Percentiles rank a stretch among this genome's conserved stretches.
phyloP scores from a whole-genome alignment of 306 rosid species.

The Prunus davidiana region DNA sequence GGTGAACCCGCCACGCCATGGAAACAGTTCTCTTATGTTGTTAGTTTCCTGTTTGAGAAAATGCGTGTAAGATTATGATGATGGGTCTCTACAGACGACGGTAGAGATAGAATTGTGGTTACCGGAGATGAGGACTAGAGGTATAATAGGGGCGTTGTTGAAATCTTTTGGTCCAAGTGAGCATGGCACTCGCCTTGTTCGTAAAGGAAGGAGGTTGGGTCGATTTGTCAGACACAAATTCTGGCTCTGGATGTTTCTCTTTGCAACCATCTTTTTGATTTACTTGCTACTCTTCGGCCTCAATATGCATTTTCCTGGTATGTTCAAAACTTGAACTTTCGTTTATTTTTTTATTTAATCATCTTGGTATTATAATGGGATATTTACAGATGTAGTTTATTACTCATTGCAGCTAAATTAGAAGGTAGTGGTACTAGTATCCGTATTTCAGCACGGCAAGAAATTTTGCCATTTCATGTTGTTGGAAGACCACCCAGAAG shows the following conservation, averaged over 20 bases:
- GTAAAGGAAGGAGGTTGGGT: conserved; percentile 65
- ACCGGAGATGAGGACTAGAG: conserved; percentile 44
- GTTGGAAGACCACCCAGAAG: conserved; percentile 40
- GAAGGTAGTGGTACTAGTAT: conserved; percentile 28
- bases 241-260: conserved; percentile 41
- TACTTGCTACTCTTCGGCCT: conserved; percentile 55
- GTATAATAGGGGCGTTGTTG: conserved; percentile 15
- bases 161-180: conserved; percentile 13
- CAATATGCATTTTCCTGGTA: conserved; percentile 58
- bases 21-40: neutral
- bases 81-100: conserved; percentile 27
- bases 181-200: conserved; percentile 48
- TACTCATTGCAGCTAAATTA: conserved; percentile 40
- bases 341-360: neutral
- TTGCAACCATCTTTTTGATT: conserved; percentile 45
- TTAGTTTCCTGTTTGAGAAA: no score
- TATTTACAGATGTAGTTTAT: neutral
- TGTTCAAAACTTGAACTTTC: neutral
- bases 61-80: neutral
- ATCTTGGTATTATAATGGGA: neutral
- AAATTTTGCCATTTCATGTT: conserved; percentile 12
- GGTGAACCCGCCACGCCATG: neutral
- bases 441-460: conserved; percentile 20
- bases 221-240: conserved; percentile 54
- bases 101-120: conserved; percentile 34